These are phyloP conservation scores for Mycocentrospora acerina DNA, from an alignment of 2,329 filamentous ascomycete species.

Conservation along the genomic window DNA sequence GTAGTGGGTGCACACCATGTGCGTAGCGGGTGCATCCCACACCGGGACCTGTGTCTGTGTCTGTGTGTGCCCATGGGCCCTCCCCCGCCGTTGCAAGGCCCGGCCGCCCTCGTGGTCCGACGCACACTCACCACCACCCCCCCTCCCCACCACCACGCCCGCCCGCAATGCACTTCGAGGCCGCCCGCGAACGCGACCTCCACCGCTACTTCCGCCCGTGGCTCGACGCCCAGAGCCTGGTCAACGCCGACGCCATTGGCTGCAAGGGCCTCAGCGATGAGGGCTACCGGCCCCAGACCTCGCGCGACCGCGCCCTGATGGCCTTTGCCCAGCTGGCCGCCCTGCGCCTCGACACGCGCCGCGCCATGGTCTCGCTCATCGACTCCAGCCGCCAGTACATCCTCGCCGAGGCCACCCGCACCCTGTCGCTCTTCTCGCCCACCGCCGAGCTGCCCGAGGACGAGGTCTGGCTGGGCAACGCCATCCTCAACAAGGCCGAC, in stretches of 20 bases:
- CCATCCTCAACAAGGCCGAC: slow-evolving; percentile 30
- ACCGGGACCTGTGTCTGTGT: too few relatives aligned
- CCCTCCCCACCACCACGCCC: slow-evolving; percentile 2
- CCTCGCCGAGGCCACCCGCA: slow-evolving; percentile 42
- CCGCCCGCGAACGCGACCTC: too few relatives aligned
- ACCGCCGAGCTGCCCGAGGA: slow-evolving; percentile 21
- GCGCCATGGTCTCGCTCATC: slow-evolving; percentile 41
- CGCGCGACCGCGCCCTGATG: slow-evolving; percentile 33
- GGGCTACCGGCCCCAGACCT: slow-evolving; percentile 22
- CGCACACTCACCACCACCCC: too few relatives aligned
- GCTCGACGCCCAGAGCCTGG: slow-evolving; percentile 38
- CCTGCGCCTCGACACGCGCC: slow-evolving; percentile 34
- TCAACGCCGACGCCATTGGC: slow-evolving; percentile 24
- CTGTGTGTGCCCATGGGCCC: too few relatives aligned
- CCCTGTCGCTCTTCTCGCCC: slow-evolving; percentile 34
- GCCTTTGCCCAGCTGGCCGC: slow-evolving; percentile 41
- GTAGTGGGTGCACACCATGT: too few relatives aligned
- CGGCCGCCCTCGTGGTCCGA: too few relatives aligned
- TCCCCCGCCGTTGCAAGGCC: too few relatives aligned
- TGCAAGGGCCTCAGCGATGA: slow-evolving; percentile 28
- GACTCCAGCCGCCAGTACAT: slow-evolving; percentile 42
- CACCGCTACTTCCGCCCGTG: slow-evolving; percentile 39
- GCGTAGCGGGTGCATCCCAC: too few relatives aligned
- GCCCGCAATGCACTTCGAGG: too few relatives aligned
- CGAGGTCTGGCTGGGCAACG: slow-evolving; percentile 35